Evolutionary conservation across 1,284 basidiomycete genomes (phyloP), one percentile per base, ranked within the genome.

Genomic region (Irpex sp.): DNA sequence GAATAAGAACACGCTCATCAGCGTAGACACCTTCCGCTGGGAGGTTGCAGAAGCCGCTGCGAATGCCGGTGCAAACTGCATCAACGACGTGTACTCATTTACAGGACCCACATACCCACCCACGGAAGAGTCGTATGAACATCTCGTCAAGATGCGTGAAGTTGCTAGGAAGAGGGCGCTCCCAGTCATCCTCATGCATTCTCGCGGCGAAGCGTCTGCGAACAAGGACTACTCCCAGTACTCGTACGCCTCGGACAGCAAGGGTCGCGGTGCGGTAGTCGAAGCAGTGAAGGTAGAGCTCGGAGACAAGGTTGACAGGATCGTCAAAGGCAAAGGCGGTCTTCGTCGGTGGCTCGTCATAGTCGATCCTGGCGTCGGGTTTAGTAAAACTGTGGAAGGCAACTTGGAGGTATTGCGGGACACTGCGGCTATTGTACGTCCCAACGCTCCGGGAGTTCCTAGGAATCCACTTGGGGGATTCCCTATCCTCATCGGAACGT

Each of bases 11-110:
- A 72, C 83, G 1, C 86, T 89, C 0, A 87, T 99, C 68, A 96
- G 93, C 61, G 81, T 99, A 47, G 96, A 99, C 75, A 98, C 97
- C 0, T 98, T 97, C 81, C 89, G 96, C 4, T 83, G 88, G 43
- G 79, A 85, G 0, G 96, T 99, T 0, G 95, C 96, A 0, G 77
- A 82, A 59, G 85, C 84, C 0, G 92, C 94, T 0, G 79, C 98
- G 5, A 76, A 79, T 4, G 94, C 93, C 0, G 97, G 97, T 0
- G 96, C 94, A 8, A 93, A 90, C 70, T 92, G 94, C 72, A 92
- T 99, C 79, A 98, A 99, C 76, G 97, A 99, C 70, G 94, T 99
- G 0, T 86, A 92, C 65, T 91, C 90, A 0, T 93, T 95, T 65
- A 81, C 83, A 9, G 93, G 92, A 0, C 85, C 85, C 0, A 76